Evolutionary conservation across 2,329 filamentous ascomycete species (phyloP), one percentile per base, ranked within the genome.

Genomic region (Grosmannia serpens): DNA sequence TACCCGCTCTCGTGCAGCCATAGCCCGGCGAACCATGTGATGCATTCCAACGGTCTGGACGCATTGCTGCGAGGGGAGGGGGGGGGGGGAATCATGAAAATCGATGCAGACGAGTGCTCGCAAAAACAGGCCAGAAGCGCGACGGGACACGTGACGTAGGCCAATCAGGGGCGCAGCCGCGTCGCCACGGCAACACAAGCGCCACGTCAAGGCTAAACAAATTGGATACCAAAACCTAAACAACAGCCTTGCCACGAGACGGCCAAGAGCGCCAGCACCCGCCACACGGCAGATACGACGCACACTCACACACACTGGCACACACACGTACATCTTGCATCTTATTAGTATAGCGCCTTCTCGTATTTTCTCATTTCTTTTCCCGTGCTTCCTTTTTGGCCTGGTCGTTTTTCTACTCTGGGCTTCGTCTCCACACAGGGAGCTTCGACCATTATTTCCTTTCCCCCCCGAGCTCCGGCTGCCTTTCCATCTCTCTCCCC

Each of bases 181-280:
- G 58, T 62, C 53, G 31, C 60, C 56, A 55, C 50, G 38, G 60
- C 60, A 62, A 62, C 60, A 33, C 35, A 55, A 54, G 55, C 55
- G 57, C 53, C 17, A 24, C 50, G 27, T 38, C 47, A 38, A 29
- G 27, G 33, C n/a, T 54, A 47, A 60, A 58, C 53, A 55, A 55
- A 53, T n/a, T n/a, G n/a, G n/a, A 46, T 17, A 52, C 17, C 15
- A 38, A 38, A 38, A 17, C 13, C 13, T 15, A 38, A 17, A 38
- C 35, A 38, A 38, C 35, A 38, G 35, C 35, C 35, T 38, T 17
- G 35, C 17, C 35, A 20, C 9, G 9, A 35, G 33, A 35, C 33
- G 6, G 33, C 33, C 33, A 35, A 8, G 33, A 35, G 10, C 33
- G 9, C 10, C 33, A 11, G 33, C 33, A 10, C 10, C 33, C 9